Evolutionary conservation across 257 asterid species (phyloP), one percentile per base, ranked within the genome.

Genomic region (Solanum rostratum): DNA sequence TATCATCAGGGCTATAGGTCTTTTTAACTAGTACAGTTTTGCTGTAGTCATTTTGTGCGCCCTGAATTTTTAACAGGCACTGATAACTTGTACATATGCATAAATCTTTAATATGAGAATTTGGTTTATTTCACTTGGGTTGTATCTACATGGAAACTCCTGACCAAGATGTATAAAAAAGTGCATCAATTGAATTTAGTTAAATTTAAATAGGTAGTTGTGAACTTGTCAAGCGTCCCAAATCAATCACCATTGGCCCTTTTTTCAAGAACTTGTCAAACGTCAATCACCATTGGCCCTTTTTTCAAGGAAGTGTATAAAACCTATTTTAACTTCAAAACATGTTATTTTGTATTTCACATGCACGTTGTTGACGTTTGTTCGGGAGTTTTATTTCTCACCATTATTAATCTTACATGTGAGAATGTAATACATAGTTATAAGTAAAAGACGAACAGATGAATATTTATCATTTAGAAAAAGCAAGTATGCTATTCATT

Each of bases 1-100:
- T 73, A 22, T 69, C 41, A 53, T 82, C 62, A 73, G 85, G 88
- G 65, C 7, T 73, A 57, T 57, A 50, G 57, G 20, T 62, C 84
- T 63, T 46, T 79, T 80, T 10, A 4, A 60, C 39, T 3, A 46
- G 82, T 86, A 78, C 86, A 88, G 92, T 87, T 52, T 76, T 55
- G 79, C 49, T 65, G 87, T 70, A 85, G 83, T 86, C 87, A 80
- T 62, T 37, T 85, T 83, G 88, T 88, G 63, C 74, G 89, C 88
- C 86, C 84, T 85, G 62, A 46, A 62, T 88, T 76, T 46, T 84
- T 81, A 62, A 80, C 70, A 71, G 92, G 82, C 88, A 69, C 87
- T 88, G 50, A 85, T 86, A 73, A 79, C 85, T 86, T 92, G 97
- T 92, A 91, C 78, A 92, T 94, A 86, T 86, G 86, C 86, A 39